Evolutionary conservation across 495 filamentous ascomycete species (phyloP), one percentile per base, ranked within the genome.

Genomic region (Darksidea phi): DNA sequence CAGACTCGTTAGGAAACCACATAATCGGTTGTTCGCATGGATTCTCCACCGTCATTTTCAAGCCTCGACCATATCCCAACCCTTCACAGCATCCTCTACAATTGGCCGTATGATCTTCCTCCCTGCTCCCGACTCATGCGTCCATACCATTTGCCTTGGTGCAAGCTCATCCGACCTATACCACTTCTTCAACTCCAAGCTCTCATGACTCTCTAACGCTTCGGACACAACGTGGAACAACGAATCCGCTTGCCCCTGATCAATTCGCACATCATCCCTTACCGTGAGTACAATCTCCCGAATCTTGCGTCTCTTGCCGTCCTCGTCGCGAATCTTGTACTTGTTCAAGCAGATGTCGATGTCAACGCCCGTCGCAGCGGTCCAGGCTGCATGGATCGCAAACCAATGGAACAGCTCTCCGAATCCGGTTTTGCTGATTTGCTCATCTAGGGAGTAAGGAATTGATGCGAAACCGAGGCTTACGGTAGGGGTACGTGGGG

Each of bases 321-420:
- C 18, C 13, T 54, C 21, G 28, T 57, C 49, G 15, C 41, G 28
- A 42, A 48, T 56, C 48, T 70, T 70, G 58, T 67, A 67, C 28
- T 67, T 67, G 45, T 54, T 70, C 43, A 70, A 26, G 3, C 6
- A 21, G 25, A 70, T 34, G 25, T 42, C 52, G 64, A 70, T 67
- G 47, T 70, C 68, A 18, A 58, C 57, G 36, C 65, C 47, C 2
- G 43, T 54, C 20, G 64, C 47, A 6, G 68, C 68, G 0, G 68
- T 70, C 64, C 64, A 70, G 1, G 68, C 68, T 10, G 68, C 68
- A 13, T 70, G 59, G 15, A 70, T 55, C 8, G 64, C 68, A 47
- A 70, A 70, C 68, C 68, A 70, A 43, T 70, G 48, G 57, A 70
- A 70, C 11, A 67, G 50, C 28, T 64, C 64, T 20, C 52, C 32